These are phyloP conservation scores for Blastomyces percursus DNA, from an alignment of 2,329 filamentous ascomycete genomes.

Conservation along the genomic window DNA sequence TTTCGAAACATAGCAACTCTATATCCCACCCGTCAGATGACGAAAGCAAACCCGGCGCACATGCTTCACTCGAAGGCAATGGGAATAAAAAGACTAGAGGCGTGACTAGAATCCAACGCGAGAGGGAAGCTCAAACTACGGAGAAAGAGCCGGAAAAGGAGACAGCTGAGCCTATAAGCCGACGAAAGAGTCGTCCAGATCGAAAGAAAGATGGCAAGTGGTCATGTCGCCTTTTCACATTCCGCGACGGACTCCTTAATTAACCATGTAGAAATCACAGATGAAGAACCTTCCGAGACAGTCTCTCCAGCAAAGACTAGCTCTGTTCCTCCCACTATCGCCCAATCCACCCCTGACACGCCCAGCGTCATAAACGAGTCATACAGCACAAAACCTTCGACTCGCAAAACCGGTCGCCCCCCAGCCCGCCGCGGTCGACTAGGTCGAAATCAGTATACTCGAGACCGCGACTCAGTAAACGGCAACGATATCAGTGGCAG, in stretches of 20 bases:
- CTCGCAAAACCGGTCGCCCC: conserved; percentile 53
- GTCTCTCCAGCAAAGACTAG: conserved; percentile 42
- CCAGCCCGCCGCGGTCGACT: conserved; percentile 55
- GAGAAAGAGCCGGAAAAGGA: conserved; percentile 63
- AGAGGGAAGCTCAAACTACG: conserved; percentile 38
- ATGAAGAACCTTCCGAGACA: conserved; percentile 60
- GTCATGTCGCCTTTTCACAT: not conserved
- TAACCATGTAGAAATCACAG: conserved; percentile 30
- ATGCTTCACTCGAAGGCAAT: conserved; percentile 21
- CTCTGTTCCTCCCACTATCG: conserved; percentile 29
- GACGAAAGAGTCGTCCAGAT: conserved; percentile 72
- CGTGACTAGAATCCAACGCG: conserved; percentile 42
- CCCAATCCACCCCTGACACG: conserved; percentile 34
- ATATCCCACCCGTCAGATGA: conserved; percentile 53
- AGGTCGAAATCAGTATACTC: conserved; percentile 73
- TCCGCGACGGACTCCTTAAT: not conserved
- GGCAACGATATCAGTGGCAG: conserved; percentile 31
- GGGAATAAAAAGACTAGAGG: conserved; percentile 49
- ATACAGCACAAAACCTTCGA: conserved; percentile 31
- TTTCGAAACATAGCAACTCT: conserved; percentile 38
- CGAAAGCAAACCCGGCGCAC: conserved; percentile 40
- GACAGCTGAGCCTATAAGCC: conserved; percentile 61
- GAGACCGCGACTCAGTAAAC: conserved; percentile 55
- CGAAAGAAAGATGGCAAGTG: conserved; percentile 66
- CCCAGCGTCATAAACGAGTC: conserved; percentile 29